Conservation (phyloP, 129 eudicot species). For the Logfia minima region DNA sequence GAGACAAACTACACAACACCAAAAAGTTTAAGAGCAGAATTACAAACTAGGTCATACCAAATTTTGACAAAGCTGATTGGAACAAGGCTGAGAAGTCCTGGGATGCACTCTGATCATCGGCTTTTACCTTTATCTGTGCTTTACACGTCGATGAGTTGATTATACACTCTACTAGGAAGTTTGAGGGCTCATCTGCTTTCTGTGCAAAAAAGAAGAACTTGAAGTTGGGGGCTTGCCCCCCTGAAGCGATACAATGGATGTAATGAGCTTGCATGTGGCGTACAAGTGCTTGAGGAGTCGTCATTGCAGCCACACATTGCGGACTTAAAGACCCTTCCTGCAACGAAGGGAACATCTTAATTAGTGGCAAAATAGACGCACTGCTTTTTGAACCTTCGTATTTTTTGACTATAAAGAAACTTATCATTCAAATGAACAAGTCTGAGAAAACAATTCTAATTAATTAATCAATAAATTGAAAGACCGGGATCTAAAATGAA, state of each 20-base stretch:
- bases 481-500: neutral
- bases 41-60: slow-evolving; percentile 40
- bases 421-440: neutral
- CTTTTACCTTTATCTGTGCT: slow-evolving; percentile 83
- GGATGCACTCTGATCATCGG: slow-evolving; percentile 74
- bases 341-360: neutral
- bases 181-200: slow-evolving; percentile 54
- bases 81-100: slow-evolving; percentile 60
- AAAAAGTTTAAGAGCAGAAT: neutral
- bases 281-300: slow-evolving; percentile 66
- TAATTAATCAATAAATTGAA: neutral
- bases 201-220: slow-evolving; percentile 96
- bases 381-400: neutral
- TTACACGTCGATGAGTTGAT: slow-evolving; percentile 81
- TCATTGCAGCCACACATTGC: slow-evolving; percentile 79
- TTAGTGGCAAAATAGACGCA: neutral
- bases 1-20: slow-evolving; percentile 8
- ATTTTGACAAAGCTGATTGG: slow-evolving; percentile 78
- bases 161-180: slow-evolving; percentile 81
- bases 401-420: neutral
- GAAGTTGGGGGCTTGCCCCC: slow-evolving; percentile 87
- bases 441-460: neutral
- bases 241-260: slow-evolving; percentile 92
- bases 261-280: slow-evolving; percentile 78
- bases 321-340: slow-evolving; percentile 74